Evolutionary conservation across 2,329 filamentous ascomycete species (phyloP).

Genomic region (Cytospora piceicola): DNA sequence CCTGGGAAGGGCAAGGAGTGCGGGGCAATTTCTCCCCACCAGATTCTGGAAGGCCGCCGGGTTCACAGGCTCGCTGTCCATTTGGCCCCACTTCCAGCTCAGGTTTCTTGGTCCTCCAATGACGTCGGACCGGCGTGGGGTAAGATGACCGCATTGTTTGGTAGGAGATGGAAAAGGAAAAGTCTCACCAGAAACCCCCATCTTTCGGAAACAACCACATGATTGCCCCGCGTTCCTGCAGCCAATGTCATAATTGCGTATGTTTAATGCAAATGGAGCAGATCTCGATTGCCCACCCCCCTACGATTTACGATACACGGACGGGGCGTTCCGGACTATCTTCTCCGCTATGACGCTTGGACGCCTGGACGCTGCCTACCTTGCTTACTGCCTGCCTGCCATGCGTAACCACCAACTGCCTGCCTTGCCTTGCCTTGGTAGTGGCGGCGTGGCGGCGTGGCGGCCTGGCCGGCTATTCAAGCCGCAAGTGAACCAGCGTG

Average conservation of each 20-base stretch:
- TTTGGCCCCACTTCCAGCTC: conserved; percentile 5
- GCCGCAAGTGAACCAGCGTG: conserved; percentile 3
- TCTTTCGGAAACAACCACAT: conserved; percentile 8
- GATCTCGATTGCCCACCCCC: conserved; percentile 19
- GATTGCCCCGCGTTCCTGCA: conserved; percentile 16
- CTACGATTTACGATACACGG: conserved; percentile 10
- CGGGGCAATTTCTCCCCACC: not conserved
- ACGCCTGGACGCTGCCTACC: no score
- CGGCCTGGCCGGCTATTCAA: not conserved
- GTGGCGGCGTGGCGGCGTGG: not conserved
- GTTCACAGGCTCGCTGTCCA: not conserved
- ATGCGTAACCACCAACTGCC: no score
- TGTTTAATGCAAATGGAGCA: not conserved
- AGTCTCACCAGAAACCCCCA: not conserved
- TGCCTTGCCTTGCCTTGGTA: not conserved
- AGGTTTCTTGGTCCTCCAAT: not conserved
- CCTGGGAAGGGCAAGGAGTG: not conserved
- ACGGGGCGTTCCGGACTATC: not conserved
- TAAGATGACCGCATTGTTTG: not conserved
- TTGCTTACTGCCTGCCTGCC: no score
- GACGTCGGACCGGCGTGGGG: conserved; percentile 5
- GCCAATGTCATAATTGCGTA: conserved; percentile 5
- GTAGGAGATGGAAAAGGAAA: conserved; percentile 5
- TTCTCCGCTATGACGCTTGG: conserved; percentile 4
- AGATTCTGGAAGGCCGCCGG: not conserved